phyloP scores from a whole-genome alignment of 371 early-diverging fungal species.

The Rhizomucor miehei region DNA sequence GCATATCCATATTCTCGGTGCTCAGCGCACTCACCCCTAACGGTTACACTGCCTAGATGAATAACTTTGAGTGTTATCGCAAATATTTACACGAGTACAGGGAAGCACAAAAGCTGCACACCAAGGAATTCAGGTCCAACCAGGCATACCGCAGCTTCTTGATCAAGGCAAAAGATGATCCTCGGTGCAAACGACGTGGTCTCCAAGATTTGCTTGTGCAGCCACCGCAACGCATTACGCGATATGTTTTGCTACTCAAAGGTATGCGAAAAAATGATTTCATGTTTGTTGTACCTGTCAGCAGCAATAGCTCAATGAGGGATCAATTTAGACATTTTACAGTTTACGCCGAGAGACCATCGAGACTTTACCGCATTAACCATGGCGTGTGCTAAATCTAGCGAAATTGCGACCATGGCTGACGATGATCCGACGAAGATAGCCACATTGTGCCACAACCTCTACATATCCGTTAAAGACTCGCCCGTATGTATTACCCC shows the following conservation, averaged over 20 bases:
- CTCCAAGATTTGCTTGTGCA: constrained; percentile 39
- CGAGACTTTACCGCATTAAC: constrained; percentile 30
- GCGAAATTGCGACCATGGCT: constrained; percentile 39
- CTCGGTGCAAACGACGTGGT: constrained; percentile 28
- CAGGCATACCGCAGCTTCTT: constrained; percentile 31
- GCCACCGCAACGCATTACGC: constrained; percentile 44
- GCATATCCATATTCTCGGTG: background rate
- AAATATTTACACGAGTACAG: constrained; percentile 36
- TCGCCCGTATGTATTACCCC: constrained; percentile 29
- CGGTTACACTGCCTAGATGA: constrained; percentile 16
- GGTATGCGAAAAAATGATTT: constrained; percentile 10
- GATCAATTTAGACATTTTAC: constrained; percentile 23
- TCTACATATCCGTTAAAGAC: constrained; percentile 37
- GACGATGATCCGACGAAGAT: constrained; percentile 42
- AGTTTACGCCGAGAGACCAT: constrained; percentile 31
- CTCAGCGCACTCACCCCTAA: background rate
- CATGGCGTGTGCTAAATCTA: constrained; percentile 28
- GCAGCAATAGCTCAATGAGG: background rate
- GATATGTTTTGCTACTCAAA: constrained; percentile 48
- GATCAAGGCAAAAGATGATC: constrained; percentile 23
- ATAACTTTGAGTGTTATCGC: constrained; percentile 43
- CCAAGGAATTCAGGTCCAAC: constrained; percentile 35
- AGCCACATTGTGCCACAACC: constrained; percentile 36
- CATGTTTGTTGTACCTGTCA: background rate
- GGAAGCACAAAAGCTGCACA: constrained; percentile 33